phyloP scores from a whole-genome alignment of 2,329 filamentous ascomycete genomes.

The Stagonosporopsis chrysanthemi region DNA sequence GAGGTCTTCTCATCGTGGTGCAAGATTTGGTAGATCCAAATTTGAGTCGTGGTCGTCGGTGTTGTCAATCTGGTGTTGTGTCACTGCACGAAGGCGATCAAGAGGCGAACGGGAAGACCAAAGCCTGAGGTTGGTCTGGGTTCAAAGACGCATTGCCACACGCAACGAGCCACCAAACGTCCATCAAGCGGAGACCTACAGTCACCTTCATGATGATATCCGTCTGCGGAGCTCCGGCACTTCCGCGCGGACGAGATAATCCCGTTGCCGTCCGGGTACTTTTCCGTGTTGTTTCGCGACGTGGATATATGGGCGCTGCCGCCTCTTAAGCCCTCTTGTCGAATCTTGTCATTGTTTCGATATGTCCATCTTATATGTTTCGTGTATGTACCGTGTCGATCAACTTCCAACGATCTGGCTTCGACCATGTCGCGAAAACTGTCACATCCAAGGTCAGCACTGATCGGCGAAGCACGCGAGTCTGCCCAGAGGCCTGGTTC shows the following conservation, averaged over 20 bases:
- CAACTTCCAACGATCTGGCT: background rate
- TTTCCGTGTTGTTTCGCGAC: slow-evolving; percentile 8
- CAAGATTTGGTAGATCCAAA: no score
- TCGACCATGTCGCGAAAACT: slow-evolving; percentile 1
- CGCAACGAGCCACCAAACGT: background rate
- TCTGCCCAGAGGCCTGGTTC: slow-evolving; percentile 17
- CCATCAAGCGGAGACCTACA: background rate
- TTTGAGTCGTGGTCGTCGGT: no score
- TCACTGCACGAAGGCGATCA: no score
- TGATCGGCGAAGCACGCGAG: slow-evolving; percentile 11
- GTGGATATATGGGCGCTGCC: background rate
- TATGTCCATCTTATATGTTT: background rate
- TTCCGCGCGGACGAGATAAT: slow-evolving; percentile 2
- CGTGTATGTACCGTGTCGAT: background rate
- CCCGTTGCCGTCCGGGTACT: slow-evolving; percentile 16
- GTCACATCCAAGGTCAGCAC: background rate
- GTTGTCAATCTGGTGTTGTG: no score
- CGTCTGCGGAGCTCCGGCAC: background rate
- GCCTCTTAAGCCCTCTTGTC: background rate
- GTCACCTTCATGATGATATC: background rate
- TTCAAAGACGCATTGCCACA: background rate
- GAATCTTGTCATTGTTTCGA: background rate
- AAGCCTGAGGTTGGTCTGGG: background rate
- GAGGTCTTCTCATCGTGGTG: background rate
- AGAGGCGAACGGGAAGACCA: background rate